phyloP scores from a whole-genome alignment of 2,329 filamentous ascomycete genomes.

The Neonectria faginata region DNA sequence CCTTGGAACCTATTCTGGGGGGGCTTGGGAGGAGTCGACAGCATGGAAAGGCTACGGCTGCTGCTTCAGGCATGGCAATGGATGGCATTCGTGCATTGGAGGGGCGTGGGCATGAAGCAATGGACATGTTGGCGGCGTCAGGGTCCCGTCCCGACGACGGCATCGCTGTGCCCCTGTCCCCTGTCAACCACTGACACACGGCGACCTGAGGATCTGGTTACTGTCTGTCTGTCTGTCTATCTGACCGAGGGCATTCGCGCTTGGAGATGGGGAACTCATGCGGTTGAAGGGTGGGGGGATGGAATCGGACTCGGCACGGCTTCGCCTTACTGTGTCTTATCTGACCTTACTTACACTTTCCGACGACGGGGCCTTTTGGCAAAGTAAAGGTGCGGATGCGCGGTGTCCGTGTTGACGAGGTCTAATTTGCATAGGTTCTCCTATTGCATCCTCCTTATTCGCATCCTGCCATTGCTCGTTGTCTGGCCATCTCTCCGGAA shows the following conservation, averaged over 20 bases:
- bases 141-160: slow-evolving; percentile 10
- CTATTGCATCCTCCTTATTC: slow-evolving; percentile 8
- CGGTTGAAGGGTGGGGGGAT: slow-evolving; percentile 9
- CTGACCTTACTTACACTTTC: slow-evolving; percentile 23
- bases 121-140: slow-evolving; percentile 4
- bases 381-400: slow-evolving; percentile 14
- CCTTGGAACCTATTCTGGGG: slow-evolving; percentile 27
- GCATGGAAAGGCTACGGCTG: neutral
- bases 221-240: neutral
- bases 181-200: slow-evolving; percentile 5
- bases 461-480: neutral
- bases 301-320: slow-evolving; percentile 21
- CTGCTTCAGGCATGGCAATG: neutral
- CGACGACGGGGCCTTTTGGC: slow-evolving; percentile 9
- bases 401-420: slow-evolving; percentile 7
- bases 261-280: neutral
- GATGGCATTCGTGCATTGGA: slow-evolving; percentile 1
- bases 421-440: slow-evolving; percentile 10
- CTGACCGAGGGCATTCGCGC: neutral
- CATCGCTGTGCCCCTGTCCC: slow-evolving; percentile 9
- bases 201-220: slow-evolving; percentile 8
- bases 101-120: neutral
- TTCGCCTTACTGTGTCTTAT: slow-evolving; percentile 8
- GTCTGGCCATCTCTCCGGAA: slow-evolving; percentile 10
- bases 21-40: slow-evolving; percentile 1